phyloP scores from a whole-genome alignment of 2,329 filamentous ascomycete species.

The Nothomitra cinnamomea region DNA sequence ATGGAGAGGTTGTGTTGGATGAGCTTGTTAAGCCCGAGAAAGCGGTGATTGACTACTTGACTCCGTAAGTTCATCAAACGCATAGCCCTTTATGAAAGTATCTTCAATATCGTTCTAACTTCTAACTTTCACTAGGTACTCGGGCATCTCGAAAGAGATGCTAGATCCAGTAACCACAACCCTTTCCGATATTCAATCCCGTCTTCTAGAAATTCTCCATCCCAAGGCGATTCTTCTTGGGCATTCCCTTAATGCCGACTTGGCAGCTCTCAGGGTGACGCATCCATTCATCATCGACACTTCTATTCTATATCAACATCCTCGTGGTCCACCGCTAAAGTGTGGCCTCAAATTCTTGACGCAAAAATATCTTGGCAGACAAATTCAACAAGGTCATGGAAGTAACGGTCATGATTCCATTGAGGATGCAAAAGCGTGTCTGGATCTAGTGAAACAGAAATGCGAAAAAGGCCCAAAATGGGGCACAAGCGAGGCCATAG shows the following conservation, averaged over 20 bases:
- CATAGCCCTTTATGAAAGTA: too few relatives aligned
- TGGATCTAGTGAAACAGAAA: slow-evolving; percentile 89
- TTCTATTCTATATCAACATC: slow-evolving; percentile 75
- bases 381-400: slow-evolving; percentile 68
- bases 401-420: slow-evolving; percentile 71
- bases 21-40: slow-evolving; percentile 81
- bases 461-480: slow-evolving; percentile 82
- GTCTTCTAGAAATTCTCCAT: slow-evolving; percentile 54
- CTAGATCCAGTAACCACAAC: slow-evolving; percentile 71
- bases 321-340: slow-evolving; percentile 75
- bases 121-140: slow-evolving; percentile 34
- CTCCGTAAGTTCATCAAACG: slow-evolving; percentile 29
- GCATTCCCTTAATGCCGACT: slow-evolving; percentile 68
- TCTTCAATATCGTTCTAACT: too few relatives aligned
- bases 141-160: slow-evolving; percentile 80
- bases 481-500: slow-evolving; percentile 62
- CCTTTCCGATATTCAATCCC: slow-evolving; percentile 63
- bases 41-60: slow-evolving; percentile 86
- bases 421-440: slow-evolving; percentile 78
- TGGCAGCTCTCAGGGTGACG: slow-evolving; percentile 67
- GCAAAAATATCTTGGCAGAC: slow-evolving; percentile 67
- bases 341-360: slow-evolving; percentile 79
- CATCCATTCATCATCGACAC: slow-evolving; percentile 94
- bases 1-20: slow-evolving; percentile 66
- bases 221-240: slow-evolving; percentile 59